Conservation (phyloP, 2,329 filamentous ascomycete genomes). For the Penicillium sp. region DNA sequence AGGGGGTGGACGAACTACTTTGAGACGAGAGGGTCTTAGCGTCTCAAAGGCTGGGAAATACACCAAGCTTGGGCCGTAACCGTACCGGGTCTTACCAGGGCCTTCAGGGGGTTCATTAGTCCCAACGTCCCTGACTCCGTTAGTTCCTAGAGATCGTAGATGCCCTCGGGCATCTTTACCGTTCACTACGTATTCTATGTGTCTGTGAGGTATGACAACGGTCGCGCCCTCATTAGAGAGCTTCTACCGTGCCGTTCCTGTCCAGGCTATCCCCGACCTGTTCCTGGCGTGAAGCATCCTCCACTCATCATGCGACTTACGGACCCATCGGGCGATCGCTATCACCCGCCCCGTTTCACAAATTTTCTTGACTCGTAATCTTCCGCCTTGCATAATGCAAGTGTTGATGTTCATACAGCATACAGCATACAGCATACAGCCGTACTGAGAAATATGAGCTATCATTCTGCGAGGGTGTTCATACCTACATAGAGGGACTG, state of each 20-base stretch:
- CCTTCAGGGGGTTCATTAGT: too few species aligned
- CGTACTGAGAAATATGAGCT: constrained; percentile 4
- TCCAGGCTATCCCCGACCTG: constrained; percentile 5
- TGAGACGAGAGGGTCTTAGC: neutral
- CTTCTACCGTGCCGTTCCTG: constrained; percentile 1
- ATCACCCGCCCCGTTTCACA: constrained; percentile 15
- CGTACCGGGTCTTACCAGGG: neutral
- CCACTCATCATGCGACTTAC: constrained; percentile 14
- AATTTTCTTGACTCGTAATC: neutral
- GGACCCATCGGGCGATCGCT: constrained; percentile 22
- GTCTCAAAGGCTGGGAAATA: neutral
- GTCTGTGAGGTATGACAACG: neutral
- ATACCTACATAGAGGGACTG: neutral
- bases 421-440: neutral
- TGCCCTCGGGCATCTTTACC: neutral
- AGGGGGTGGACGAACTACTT: neutral
- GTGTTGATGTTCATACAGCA: neutral
- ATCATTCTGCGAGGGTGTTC: constrained; percentile 12
- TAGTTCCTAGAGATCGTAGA: too few species aligned
- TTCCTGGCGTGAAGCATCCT: constrained; percentile 13
- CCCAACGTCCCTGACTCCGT: too few species aligned
- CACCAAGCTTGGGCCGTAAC: too few species aligned
- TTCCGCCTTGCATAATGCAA: neutral
- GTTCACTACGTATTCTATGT: neutral
- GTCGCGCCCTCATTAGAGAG: neutral